These are phyloP conservation scores for Prunus davidiana DNA, from an alignment of 306 rosid species.

Conservation along the genomic window DNA sequence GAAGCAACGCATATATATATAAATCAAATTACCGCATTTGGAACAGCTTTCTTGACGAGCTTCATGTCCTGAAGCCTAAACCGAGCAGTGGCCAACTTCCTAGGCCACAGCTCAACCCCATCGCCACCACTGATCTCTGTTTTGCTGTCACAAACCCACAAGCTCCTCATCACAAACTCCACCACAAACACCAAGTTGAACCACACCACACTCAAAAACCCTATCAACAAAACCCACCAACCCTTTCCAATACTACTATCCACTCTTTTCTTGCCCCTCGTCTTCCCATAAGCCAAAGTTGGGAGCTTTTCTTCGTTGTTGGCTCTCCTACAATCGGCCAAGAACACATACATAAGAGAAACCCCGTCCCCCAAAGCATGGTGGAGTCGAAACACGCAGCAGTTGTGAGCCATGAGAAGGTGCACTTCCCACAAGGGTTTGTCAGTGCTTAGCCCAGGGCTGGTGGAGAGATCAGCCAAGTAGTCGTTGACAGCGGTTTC, in stretches of 20 bases:
- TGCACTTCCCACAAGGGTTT: conserved; percentile 94
- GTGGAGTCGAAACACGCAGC: conserved; percentile 57
- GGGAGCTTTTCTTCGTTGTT: conserved; percentile 39
- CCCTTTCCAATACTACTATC: neutral
- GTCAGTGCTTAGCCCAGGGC: conserved; percentile 18
- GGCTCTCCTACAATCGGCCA: conserved; percentile 51
- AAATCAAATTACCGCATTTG: conserved; percentile 36
- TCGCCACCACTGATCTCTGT: conserved; percentile 61
- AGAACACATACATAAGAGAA: conserved; percentile 70
- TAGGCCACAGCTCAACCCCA: conserved; percentile 88
- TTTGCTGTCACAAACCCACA: conserved; percentile 61
- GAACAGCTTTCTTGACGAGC: conserved; percentile 51
- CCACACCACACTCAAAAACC: conserved; percentile 24
- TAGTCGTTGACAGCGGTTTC: conserved; percentile 49
- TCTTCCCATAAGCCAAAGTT: conserved; percentile 11
- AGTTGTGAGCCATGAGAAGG: conserved; percentile 52
- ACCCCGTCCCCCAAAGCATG: conserved; percentile 86
- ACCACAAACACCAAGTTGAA: conserved; percentile 46
- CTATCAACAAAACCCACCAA: conserved; percentile 14
- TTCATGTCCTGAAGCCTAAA: conserved; percentile 67
- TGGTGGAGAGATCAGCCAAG: conserved; percentile 43
- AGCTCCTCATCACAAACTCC: conserved; percentile 36
- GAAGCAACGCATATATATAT: neutral
- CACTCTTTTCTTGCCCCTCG: neutral
- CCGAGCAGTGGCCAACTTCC: conserved; percentile 66